A percentile compares a stretch with the other conserved stretches of the same genome.
Conservation (phyloP, 169 alveolate genomes). For the Cryptosporidium sp. region DNA sequence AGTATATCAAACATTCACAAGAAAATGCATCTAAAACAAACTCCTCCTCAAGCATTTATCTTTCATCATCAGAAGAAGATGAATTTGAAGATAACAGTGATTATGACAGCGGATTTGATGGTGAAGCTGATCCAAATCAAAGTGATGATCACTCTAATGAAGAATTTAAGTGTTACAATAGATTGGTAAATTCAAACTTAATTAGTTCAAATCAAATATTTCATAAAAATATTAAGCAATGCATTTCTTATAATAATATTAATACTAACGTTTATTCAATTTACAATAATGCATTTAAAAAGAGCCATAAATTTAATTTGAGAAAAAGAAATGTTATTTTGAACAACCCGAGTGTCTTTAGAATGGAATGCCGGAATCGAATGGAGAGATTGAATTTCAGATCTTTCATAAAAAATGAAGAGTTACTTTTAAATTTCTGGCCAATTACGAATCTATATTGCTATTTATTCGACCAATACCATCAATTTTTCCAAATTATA, state of each 20-base stretch:
- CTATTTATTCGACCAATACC: slow-evolving; percentile 45
- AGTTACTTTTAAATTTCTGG: slow-evolving; percentile 55
- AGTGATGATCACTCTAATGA: slow-evolving; percentile 53
- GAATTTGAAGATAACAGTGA: slow-evolving; percentile 41
- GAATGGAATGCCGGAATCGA: slow-evolving; percentile 41
- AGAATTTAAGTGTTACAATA: slow-evolving; percentile 42
- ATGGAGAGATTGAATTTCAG: slow-evolving; percentile 15
- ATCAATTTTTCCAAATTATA: slow-evolving; percentile 34
- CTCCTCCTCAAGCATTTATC: slow-evolving; percentile 53
- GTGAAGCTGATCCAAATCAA: slow-evolving; percentile 5
- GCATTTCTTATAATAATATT: slow-evolving; percentile 43
- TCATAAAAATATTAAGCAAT: slow-evolving; percentile 34
- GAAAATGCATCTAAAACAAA: background rate
- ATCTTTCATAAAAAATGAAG: slow-evolving; percentile 35
- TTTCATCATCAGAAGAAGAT: slow-evolving; percentile 60
- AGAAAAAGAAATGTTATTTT: slow-evolving; percentile 39
- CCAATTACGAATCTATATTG: slow-evolving; percentile 63
- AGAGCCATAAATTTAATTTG: background rate
- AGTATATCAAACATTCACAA: slow-evolving; percentile 7
- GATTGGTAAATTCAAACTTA: slow-evolving; percentile 35
- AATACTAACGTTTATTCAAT: slow-evolving; percentile 37
- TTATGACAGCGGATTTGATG: background rate
- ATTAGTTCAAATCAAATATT: slow-evolving; percentile 17
- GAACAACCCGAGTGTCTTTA: slow-evolving; percentile 47
- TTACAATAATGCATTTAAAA: background rate